Percentiles rank a stretch among this genome's conserved stretches.
phyloP scores from a whole-genome alignment of 495 filamentous ascomycete genomes.

The Aspergillus cristatus region DNA sequence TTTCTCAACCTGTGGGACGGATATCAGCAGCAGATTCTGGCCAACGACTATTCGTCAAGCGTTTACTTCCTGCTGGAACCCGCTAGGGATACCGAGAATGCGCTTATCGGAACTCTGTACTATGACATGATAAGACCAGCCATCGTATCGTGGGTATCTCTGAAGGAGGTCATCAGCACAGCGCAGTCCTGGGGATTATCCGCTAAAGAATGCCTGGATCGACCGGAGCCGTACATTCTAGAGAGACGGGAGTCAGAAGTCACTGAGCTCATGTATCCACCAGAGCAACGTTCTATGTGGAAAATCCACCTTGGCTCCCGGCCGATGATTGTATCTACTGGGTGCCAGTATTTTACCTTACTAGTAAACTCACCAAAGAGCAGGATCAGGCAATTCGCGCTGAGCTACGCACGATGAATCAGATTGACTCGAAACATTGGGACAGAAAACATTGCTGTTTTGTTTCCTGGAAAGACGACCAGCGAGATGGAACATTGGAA shows the following conservation, averaged over 20 bases:
- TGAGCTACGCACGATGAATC: background rate
- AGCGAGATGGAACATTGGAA: conserved; percentile 5
- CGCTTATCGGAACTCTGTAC: background rate
- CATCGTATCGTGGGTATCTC: background rate
- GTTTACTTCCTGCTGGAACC: conserved; percentile 1
- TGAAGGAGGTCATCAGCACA: background rate
- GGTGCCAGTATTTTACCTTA: conserved; percentile 6
- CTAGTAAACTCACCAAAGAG: conserved; percentile 4
- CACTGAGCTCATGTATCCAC: background rate
- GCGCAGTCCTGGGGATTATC: background rate
- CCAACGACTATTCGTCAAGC: background rate
- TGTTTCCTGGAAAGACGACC: conserved; percentile 7
- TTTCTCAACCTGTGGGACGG: background rate
- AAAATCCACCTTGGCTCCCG: conserved; percentile 3
- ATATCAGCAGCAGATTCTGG: background rate
- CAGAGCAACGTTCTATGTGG: conserved; percentile 7
- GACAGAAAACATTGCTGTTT: background rate
- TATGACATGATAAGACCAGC: background rate
- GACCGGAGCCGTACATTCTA: too few relatives aligned
- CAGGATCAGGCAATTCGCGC: conserved; percentile 1
- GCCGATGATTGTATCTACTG: background rate
- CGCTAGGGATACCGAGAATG: background rate
- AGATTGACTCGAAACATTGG: conserved; percentile 1
- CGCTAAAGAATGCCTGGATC: too few relatives aligned
- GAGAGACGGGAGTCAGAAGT: background rate